phyloP scores from a whole-genome alignment of 2,329 filamentous ascomycete species.

The Metarhizium guizhouense region DNA sequence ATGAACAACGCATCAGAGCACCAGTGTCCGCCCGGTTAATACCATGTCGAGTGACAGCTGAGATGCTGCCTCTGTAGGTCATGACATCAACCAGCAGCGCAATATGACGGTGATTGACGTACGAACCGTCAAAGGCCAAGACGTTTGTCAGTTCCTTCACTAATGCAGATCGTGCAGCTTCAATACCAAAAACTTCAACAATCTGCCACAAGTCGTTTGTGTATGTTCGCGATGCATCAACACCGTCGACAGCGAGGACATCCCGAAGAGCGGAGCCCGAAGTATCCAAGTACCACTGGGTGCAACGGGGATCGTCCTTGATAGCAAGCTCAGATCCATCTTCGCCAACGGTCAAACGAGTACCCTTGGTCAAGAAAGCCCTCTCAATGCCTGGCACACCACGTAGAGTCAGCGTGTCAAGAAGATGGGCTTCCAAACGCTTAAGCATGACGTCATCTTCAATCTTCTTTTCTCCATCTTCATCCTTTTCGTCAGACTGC shows the following conservation, averaged over 20 bases:
- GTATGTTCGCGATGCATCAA: conserved; percentile 77
- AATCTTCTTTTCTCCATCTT: conserved; percentile 50
- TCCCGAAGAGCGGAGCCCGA: conserved; percentile 79
- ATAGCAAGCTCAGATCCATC: conserved; percentile 67
- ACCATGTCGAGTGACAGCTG: conserved; percentile 94
- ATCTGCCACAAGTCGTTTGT: conserved; percentile 96
- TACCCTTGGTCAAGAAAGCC: conserved; percentile 85
- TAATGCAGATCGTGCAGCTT: conserved; percentile 80
- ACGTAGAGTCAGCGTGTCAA: conserved; percentile 84
- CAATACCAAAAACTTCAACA: conserved; percentile 91
- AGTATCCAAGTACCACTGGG: conserved; percentile 94
- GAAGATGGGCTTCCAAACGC: conserved; percentile 80
- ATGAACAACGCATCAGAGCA: conserved; percentile 97
- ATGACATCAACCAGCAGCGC: conserved; percentile 94
- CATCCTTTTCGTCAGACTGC: conserved; percentile 62
- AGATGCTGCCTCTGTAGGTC: conserved; percentile 89
- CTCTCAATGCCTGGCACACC: conserved; percentile 83
- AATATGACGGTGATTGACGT: conserved; percentile 97
- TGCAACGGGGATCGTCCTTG: conserved; percentile 66
- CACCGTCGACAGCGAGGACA: conserved; percentile 78
- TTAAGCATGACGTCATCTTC: conserved; percentile 92
- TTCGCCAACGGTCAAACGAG: conserved; percentile 53
- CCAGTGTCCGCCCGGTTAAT: conserved; percentile 98
- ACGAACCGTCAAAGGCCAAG: conserved; percentile 95
- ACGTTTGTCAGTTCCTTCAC: conserved; percentile 86